Evolutionary conservation across 1,139 yeast species (phyloP), one percentile per base, ranked within the genome.

Genomic region (Geotrichum cucujoidarum): DNA sequence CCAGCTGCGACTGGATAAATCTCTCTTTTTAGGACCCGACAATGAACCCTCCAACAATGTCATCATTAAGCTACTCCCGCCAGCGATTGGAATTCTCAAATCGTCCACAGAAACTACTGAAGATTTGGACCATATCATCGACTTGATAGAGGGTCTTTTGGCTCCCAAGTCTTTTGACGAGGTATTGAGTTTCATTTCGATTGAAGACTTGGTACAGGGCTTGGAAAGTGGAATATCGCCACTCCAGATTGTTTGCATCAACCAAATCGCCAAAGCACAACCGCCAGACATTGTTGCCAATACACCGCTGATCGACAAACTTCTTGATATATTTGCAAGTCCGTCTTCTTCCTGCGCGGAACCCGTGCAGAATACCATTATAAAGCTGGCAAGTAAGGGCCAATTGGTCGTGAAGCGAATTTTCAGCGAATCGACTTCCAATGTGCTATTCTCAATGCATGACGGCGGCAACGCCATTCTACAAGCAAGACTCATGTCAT

Each of bases 321-420:
- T 60, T 8, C 47, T 57, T 13, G 43, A 44, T 21, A 50, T 59
- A 7, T 35, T 54, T 20, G 48, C 55, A 3, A 49, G 46, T 18
- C 40, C 44, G 3, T 27, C 41, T 8, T 38, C 32, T 11, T n/a
- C 46, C n/a, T 36, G 48, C 13, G 30, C 48, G 17, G 43, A 43
- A 21, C 43, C 47, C 1, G 50, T 53, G 11, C 51, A 53, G 21
- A 41, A 50, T 17, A 52, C 55, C 2, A 18, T 55, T 5, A 35
- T 46, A 2, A 47, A 45, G 17, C 48, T 59, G 33, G 55, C 55
- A 11, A 45, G 45, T 13, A 18, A 34, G 4, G 62, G 63, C 4
- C 56, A 53, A 25, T 51, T 58, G 31, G 53, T 60, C 4, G 49
- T 61, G n/a, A 52, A 58, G 24, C 42, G 60, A 37, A 49, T 61